phyloP scores from a whole-genome alignment of 768 basidiomycete species.

The Suillus bovinus region DNA sequence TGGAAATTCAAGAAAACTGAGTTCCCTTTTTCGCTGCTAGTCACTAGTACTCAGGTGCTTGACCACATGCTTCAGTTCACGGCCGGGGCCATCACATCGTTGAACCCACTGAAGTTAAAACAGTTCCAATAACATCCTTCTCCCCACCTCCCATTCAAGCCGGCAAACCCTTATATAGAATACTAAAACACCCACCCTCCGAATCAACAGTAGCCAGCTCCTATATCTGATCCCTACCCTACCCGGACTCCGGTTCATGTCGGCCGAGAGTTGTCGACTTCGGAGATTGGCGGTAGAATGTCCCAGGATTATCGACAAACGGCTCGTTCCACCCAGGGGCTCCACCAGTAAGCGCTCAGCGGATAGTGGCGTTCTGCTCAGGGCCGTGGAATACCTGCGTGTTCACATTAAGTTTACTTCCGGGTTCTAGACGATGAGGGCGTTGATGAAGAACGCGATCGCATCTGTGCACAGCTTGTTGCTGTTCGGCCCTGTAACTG shows the following conservation, averaged over 20 bases:
- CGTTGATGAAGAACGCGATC: background rate
- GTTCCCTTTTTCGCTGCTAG: background rate
- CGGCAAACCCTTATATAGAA: background rate
- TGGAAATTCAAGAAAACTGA: background rate
- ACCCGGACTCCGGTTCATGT: constrained; percentile 6
- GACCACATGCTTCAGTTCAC: background rate
- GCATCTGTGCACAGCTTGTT: background rate
- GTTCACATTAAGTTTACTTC: constrained; percentile 12
- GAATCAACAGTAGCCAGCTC: no score
- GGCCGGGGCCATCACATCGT: background rate
- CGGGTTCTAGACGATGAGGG: background rate
- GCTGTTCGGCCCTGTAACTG: constrained; percentile 15
- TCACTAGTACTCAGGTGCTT: background rate
- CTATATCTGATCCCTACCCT: no score
- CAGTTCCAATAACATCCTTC: background rate
- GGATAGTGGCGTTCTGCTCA: constrained; percentile 8
- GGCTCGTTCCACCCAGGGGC: background rate
- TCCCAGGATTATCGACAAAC: constrained; percentile 15
- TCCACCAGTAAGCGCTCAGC: background rate
- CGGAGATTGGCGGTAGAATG: constrained; percentile 30
- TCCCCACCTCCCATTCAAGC: background rate
- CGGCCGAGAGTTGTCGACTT: constrained; percentile 30
- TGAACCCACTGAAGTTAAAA: background rate
- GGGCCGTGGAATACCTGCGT: constrained; percentile 10
- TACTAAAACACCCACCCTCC: background rate